These are phyloP conservation scores for Cavenderia fasciculata DNA, from an alignment of 78 protist species.

Conservation along the genomic window DNA sequence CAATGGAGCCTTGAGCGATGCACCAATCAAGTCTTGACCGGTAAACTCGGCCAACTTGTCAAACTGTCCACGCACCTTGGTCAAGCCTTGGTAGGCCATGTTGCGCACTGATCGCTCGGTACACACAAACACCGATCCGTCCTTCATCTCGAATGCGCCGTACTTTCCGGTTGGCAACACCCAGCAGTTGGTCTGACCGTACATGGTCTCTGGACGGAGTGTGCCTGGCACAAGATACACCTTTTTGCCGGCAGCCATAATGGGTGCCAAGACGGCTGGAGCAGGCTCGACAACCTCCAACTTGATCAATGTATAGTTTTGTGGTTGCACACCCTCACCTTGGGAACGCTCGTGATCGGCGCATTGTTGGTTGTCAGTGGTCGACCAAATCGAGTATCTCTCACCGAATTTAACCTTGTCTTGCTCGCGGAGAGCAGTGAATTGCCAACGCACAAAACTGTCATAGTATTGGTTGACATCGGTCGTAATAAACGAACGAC, in stretches of 20 bases:
- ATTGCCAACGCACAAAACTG: constrained; percentile 99
- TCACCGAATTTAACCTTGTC: constrained; percentile 88
- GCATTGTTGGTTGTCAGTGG: constrained; percentile 98
- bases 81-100: constrained; percentile 91
- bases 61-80: constrained; percentile 81
- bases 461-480: constrained; percentile 99
- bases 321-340: constrained; percentile 98
- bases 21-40: constrained; percentile 95
- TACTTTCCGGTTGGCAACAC: constrained; percentile 94
- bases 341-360: constrained; percentile 99
- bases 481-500: constrained; percentile 99
- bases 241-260: constrained; percentile 33
- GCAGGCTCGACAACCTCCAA: constrained; percentile 85
- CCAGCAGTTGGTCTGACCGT: constrained; percentile 99
- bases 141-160: constrained; percentile 90
- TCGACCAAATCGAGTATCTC: constrained; percentile 94
- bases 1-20: constrained; percentile 92
- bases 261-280: constrained; percentile 69
- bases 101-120: constrained; percentile 92
- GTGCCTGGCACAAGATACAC: constrained; percentile 98
- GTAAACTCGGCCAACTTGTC: constrained; percentile 37
- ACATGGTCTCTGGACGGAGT: constrained; percentile 99
- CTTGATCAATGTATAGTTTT: constrained; percentile 98
- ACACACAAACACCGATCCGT: constrained; percentile 86
- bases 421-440: constrained; percentile 79